Evolutionary conservation across 202 grass and related monocot genomes (phyloP).

Genomic region (Cymbopogon flexuosus): DNA sequence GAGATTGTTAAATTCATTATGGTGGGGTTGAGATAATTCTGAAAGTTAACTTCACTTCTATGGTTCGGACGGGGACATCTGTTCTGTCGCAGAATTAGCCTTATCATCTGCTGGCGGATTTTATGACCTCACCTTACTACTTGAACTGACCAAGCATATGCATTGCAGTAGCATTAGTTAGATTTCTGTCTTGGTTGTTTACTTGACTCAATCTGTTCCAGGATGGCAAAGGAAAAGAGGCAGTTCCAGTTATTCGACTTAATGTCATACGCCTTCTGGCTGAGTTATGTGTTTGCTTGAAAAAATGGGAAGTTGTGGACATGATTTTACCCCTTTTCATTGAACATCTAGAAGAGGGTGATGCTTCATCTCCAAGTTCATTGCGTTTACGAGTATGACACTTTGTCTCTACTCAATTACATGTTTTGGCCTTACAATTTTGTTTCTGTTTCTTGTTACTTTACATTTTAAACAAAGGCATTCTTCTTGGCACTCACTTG

Average conservation of each 20-base stretch:
- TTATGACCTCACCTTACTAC: slow-evolving; percentile 16
- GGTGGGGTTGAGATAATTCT: not conserved
- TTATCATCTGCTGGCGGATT: slow-evolving; percentile 2
- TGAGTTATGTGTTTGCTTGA: slow-evolving; percentile 79
- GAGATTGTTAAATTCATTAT: slow-evolving; percentile 8
- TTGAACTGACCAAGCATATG: slow-evolving; percentile 24
- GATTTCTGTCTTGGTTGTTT: slow-evolving; percentile 15
- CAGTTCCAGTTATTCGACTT: slow-evolving; percentile 72
- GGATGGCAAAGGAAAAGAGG: slow-evolving; percentile 90
- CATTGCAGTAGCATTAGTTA: slow-evolving; percentile 21
- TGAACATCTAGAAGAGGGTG: slow-evolving; percentile 97
- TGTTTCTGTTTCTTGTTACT: not conserved
- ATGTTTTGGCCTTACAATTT: slow-evolving; percentile 18
- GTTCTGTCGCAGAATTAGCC: slow-evolving; percentile 19
- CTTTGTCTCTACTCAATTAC: slow-evolving; percentile 33
- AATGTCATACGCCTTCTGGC: slow-evolving; percentile 92
- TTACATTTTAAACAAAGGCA: slow-evolving; percentile 23
- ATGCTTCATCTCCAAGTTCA: slow-evolving; percentile 82
- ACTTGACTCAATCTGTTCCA: slow-evolving; percentile 41
- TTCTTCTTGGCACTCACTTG: slow-evolving; percentile 13
- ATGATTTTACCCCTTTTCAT: slow-evolving; percentile 99
- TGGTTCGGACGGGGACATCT: slow-evolving; percentile 8
- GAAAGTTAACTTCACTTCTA: not conserved
- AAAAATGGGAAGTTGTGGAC: slow-evolving; percentile 99
- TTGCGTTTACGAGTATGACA: slow-evolving; percentile 81